A percentile compares a stretch with the other conserved stretches of the same genome.
phyloP scores from a whole-genome alignment of 345 rosid species.

The Alliaria petiolata region DNA sequence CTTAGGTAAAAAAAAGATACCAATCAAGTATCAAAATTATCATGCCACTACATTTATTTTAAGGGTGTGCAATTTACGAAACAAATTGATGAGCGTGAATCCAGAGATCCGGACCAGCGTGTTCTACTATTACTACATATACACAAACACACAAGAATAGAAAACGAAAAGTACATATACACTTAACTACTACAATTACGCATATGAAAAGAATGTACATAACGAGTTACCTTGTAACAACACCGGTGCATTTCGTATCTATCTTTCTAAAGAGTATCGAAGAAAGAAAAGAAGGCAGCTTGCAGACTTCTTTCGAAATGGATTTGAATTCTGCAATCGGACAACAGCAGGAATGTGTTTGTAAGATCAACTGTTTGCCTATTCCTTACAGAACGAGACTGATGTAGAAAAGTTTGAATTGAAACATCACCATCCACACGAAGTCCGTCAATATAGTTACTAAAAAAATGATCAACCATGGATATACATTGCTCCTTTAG shows the following conservation, averaged over 20 bases:
- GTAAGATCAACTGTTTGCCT: constrained; percentile 11
- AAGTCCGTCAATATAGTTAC: constrained; percentile 55
- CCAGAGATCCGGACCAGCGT: background rate
- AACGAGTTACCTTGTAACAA: constrained; percentile 65
- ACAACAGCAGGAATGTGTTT: constrained; percentile 16
- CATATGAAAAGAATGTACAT: background rate
- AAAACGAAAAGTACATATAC: background rate
- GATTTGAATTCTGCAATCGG: constrained; percentile 64
- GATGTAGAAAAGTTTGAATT: background rate
- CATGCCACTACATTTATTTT: background rate
- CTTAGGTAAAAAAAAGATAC: background rate
- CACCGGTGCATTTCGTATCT: constrained; percentile 49
- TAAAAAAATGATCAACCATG: constrained; percentile 50
- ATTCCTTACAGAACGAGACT: background rate
- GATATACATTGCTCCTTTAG: constrained; percentile 61
- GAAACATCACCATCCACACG: constrained; percentile 56
- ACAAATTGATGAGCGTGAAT: background rate
- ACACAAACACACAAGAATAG: background rate
- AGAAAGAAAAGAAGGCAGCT: constrained; percentile 83
- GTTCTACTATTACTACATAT: background rate
- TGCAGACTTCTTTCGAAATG: constrained; percentile 72
- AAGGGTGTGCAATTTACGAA: background rate
- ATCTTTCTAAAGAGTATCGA: constrained; percentile 64
- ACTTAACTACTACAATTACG: background rate
- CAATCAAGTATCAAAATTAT: background rate